Conservation (phyloP, 306 rosid species). For the Malus asiatica region DNA sequence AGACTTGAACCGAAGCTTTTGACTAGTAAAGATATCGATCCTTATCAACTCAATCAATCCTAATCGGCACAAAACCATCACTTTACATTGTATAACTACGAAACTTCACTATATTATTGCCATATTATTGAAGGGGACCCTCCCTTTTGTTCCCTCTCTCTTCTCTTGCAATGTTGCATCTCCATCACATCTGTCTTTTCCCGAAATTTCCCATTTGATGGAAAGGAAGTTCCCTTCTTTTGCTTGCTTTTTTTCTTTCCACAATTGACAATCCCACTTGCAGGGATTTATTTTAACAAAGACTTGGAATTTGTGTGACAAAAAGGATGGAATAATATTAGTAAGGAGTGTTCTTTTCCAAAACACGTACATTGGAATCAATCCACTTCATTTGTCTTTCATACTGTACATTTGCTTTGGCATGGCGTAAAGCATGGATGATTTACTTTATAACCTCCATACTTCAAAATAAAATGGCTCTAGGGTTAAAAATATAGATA, state of each 20-base stretch:
- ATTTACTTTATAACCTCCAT: neutral
- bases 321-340: neutral
- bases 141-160: slow-evolving; percentile 7
- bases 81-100: neutral
- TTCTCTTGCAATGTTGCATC: slow-evolving; percentile 14
- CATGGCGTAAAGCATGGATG: neutral
- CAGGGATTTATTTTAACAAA: neutral
- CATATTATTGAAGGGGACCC: slow-evolving; percentile 34
- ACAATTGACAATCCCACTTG: neutral
- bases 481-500: neutral
- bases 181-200: slow-evolving; percentile 17
- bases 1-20: fast-evolving
- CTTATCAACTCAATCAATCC: too few species aligned
- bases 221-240: slow-evolving; percentile 19
- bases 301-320: neutral
- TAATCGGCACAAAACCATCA: neutral
- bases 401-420: neutral
- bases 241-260: neutral
- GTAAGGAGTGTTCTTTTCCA: neutral
- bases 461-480: neutral
- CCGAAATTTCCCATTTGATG: neutral
- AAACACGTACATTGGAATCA: neutral
- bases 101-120: neutral
- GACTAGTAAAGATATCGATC: too few species aligned
- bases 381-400: neutral